These are phyloP conservation scores for Eragrostis curvula DNA, from an alignment of 176 grass and related monocot genomes.

Conservation along the genomic window DNA sequence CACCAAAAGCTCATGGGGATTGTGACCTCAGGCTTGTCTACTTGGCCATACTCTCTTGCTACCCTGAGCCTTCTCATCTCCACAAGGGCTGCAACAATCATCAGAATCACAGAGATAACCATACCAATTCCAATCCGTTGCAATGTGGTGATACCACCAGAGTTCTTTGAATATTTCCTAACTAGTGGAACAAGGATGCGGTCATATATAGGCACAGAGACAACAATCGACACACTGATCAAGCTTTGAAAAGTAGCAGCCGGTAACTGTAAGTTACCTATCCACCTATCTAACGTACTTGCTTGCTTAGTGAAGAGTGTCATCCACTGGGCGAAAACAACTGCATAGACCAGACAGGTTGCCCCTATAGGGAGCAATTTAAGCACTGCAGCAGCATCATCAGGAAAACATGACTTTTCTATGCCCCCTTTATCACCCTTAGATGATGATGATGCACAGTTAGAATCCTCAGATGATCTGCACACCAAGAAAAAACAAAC, in stretches of 20 bases:
- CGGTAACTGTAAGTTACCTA: constrained; percentile 52
- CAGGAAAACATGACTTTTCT: constrained; percentile 29
- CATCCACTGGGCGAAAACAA: constrained; percentile 58
- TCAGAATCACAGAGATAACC: constrained; percentile 44
- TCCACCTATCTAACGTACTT: constrained; percentile 63
- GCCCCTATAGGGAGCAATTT: constrained; percentile 60
- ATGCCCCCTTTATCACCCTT: constrained; percentile 19
- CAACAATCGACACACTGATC: constrained; percentile 34
- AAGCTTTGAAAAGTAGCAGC: constrained; percentile 68
- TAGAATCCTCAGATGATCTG: constrained; percentile 41
- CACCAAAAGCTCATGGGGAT: constrained; percentile 71
- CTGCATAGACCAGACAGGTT: constrained; percentile 60
- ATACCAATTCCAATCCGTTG: constrained; percentile 62
- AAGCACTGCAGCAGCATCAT: constrained; percentile 37
- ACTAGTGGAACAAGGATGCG: constrained; percentile 47
- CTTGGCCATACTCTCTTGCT: constrained; percentile 51
- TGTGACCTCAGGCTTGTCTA: constrained; percentile 42
- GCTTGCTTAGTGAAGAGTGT: constrained; percentile 84
- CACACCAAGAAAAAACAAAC: not conserved
- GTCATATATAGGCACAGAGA: constrained; percentile 62
- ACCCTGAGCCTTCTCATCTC: constrained; percentile 57
- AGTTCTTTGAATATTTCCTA: constrained; percentile 36
- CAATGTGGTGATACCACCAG: constrained; percentile 51
- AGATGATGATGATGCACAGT: constrained; percentile 7
- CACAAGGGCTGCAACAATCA: constrained; percentile 55